A percentile compares a stretch with the other conserved stretches of the same genome.
Conservation (phyloP, 2,329 filamentous ascomycete species). For the Scedosporium apiospermum region DNA sequence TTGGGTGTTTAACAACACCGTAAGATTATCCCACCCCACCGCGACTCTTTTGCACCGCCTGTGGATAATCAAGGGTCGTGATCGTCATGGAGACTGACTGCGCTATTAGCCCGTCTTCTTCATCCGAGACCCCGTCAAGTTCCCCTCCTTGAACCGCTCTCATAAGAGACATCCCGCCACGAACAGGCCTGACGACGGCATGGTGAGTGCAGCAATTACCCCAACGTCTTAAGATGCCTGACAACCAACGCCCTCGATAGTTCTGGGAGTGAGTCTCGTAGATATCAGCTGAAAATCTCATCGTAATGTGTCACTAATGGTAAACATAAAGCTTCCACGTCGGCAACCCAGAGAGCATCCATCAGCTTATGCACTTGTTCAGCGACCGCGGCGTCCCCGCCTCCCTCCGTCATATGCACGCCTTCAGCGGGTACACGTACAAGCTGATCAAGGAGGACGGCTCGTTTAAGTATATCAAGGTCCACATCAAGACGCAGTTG, state of each 20-base stretch:
- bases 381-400: conserved; percentile 57
- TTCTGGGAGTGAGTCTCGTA: too few relatives aligned
- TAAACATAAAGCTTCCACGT: conserved; percentile 38
- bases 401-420: conserved; percentile 58
- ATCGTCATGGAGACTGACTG: too few relatives aligned
- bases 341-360: conserved; percentile 37
- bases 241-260: too few relatives aligned
- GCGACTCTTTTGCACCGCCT: too few relatives aligned
- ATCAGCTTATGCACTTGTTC: conserved; percentile 58
- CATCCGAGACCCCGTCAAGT: conserved; percentile 64
- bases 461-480: conserved; percentile 31
- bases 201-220: conserved; percentile 16
- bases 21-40: too few relatives aligned
- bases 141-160: conserved; percentile 66
- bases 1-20: conserved; percentile 65
- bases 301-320: too few relatives aligned
- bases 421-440: conserved; percentile 57
- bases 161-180: conserved; percentile 69
- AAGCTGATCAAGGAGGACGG: conserved; percentile 57
- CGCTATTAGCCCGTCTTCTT: conserved; percentile 55
- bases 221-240: too few relatives aligned
- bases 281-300: too few relatives aligned
- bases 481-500: conserved; percentile 54
- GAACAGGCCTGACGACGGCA: conserved; percentile 59
- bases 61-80: too few relatives aligned